Base-by-base conservation (phyloP, 1,284 basidiomycete species). In the Rhodotorula sp. region DNA sequence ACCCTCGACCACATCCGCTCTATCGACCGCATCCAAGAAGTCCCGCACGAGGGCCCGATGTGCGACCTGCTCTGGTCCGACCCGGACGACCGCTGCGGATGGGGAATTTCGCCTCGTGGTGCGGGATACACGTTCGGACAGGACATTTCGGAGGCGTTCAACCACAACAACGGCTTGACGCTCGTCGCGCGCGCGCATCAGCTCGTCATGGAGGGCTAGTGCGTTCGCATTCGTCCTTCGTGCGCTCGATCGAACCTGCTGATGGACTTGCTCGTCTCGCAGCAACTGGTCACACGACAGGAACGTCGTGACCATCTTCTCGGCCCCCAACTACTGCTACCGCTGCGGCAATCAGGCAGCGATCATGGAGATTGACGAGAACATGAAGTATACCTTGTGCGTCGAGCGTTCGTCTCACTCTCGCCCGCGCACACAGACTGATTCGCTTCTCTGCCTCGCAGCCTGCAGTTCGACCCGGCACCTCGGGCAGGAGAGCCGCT, bases 341-440 rank as follows among this genome's bases (percentile, higher is more conserved):
- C 87, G 96, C 80, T 99, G 96, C 81, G 95, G 95, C 66, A 99
- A 99, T 82, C 96, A 99, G 81, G 95, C 95, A 59, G 96, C 96
- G 59, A 99, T 99, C 81, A 96, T 99, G 90, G 95, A 99, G 83
- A 97, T 99, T 82, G 95, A 99, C 82, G 96, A 99, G 86, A 94
- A 94, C 85, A 85, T 94, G 64, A 78, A 79, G 66, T 84, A 84
- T 79, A 84, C 83, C 64, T 83, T 84, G 81, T 81, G 58, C 75
- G 75, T 73, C 64, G 49, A 49, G 51, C 61, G 11, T 39, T 17
- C 39, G 39, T 63, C 64, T 22, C 29, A 8, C 4, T 30, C 29
- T 24, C n/a, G 15, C 44, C 20, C 1, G 6, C 19, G 13, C 19
- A 22, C 24, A 5, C n/a, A 4, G 10, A 7, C 54, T 58, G 48